phyloP scores from a whole-genome alignment of 2,329 filamentous ascomycete species.

The Niveomyces coronatus region DNA sequence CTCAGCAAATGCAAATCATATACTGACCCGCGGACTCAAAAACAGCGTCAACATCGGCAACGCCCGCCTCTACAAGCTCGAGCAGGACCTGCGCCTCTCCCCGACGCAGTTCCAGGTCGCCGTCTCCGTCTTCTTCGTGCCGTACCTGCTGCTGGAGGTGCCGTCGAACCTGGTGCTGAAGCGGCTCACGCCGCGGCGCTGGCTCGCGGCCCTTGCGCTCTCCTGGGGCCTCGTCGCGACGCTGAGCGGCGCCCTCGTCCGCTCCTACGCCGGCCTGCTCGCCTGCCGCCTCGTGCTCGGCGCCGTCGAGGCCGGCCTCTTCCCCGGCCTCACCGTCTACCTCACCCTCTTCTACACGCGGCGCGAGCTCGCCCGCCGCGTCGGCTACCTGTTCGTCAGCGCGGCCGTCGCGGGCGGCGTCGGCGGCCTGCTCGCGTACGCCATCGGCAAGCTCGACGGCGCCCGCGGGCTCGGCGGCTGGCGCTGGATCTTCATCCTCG shows the following conservation, averaged over 20 bases:
- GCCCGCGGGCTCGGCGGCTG: slow-evolving; percentile 53
- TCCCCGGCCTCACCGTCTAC: slow-evolving; percentile 59
- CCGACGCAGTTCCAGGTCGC: slow-evolving; percentile 58
- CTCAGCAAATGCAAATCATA: not conserved
- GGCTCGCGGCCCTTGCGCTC: slow-evolving; percentile 53
- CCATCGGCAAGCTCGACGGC: slow-evolving; percentile 63
- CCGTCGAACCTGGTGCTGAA: slow-evolving; percentile 57
- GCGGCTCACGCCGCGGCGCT: slow-evolving; percentile 49
- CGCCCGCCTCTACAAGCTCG: slow-evolving; percentile 54
- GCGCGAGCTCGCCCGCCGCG: slow-evolving; percentile 59
- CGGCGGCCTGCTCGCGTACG: slow-evolving; percentile 64
- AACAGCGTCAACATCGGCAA: slow-evolving; percentile 65
- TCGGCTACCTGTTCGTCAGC: slow-evolving; percentile 63
- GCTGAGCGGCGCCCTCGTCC: slow-evolving; percentile 56
- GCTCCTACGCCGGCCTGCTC: slow-evolving; percentile 55
- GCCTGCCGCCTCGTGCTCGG: slow-evolving; percentile 60
- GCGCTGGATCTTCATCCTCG: slow-evolving; percentile 59
- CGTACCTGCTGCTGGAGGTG: slow-evolving; percentile 51
- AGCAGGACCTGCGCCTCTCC: slow-evolving; percentile 49
- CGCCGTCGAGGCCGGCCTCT: slow-evolving; percentile 57
- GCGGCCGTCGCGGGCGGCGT: slow-evolving; percentile 62
- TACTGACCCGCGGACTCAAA: too few relatives aligned
- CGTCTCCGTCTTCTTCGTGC: slow-evolving; percentile 58
- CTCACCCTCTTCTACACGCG: slow-evolving; percentile 70
- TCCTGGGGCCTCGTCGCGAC: slow-evolving; percentile 61